Percentiles rank a stretch among this genome's conserved stretches.
These are phyloP conservation scores for Xylaria sp. DNA, from an alignment of 495 filamentous ascomycete species.

Conservation along the genomic window DNA sequence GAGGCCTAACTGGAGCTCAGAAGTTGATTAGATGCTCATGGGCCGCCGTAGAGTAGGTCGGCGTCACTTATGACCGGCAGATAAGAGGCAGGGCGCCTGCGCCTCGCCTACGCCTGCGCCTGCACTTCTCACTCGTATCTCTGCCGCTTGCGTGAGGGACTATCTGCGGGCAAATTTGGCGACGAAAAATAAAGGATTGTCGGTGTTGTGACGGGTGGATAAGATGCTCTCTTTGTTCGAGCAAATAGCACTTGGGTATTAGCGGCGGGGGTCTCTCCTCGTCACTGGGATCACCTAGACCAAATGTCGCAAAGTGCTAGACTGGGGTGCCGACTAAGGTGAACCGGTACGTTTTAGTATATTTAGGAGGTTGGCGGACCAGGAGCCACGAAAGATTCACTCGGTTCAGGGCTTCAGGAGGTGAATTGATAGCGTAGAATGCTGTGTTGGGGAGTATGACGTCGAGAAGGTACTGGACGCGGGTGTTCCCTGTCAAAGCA, in stretches of 20 bases:
- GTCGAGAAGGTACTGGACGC: conserved; percentile 13
- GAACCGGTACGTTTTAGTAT: conserved; percentile 1
- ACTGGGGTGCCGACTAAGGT: not conserved
- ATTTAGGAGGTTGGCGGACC: not conserved
- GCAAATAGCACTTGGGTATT: conserved; percentile 10
- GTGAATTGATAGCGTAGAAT: conserved; percentile 2
- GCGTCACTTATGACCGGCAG: conserved; percentile 32
- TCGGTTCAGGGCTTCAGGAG: not conserved
- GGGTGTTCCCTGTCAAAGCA: conserved; percentile 18
- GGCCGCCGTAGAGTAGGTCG: not conserved
- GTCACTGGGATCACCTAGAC: conserved; percentile 10
- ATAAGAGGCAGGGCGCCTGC: conserved; percentile 27
- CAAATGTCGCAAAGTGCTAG: not conserved
- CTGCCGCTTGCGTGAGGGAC: not conserved
- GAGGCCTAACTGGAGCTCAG: not conserved
- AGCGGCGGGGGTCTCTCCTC: conserved; percentile 9
- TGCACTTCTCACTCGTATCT: conserved; percentile 21
- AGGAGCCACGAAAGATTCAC: conserved; percentile 6
- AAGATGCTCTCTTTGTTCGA: conserved; percentile 5
- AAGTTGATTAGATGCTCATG: not conserved
- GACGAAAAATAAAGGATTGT: conserved; percentile 9
- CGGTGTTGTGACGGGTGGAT: not conserved
- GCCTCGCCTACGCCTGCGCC: conserved; percentile 16
- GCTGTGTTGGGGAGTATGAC: conserved; percentile 19
- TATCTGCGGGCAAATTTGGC: not conserved